Percentiles rank a stretch among this genome's conserved stretches.
These are phyloP conservation scores for Solanum lycopersicoides DNA, from an alignment of 257 asterid species.

Conservation along the genomic window DNA sequence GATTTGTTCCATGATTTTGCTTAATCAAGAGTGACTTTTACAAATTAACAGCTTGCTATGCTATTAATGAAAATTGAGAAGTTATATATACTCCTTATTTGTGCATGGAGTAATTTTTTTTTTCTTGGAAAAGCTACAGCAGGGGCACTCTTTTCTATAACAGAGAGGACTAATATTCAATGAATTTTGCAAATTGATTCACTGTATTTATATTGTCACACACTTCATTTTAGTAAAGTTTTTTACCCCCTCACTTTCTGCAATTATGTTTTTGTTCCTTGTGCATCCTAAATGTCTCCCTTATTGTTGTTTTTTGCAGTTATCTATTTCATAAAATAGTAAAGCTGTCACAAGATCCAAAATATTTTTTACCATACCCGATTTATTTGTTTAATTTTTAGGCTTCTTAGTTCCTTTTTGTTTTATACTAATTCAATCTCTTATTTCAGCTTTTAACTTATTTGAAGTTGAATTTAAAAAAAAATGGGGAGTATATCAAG, in stretches of 20 bases:
- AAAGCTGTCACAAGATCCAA: constrained; percentile 11
- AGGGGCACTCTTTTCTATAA: background rate
- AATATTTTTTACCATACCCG: background rate
- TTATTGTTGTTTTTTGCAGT: background rate
- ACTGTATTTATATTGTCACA: background rate
- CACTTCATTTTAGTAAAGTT: background rate
- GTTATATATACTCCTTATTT: background rate
- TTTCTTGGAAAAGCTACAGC: constrained; percentile 2
- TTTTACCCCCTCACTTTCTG: background rate
- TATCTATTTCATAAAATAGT: background rate
- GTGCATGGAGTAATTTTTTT: background rate
- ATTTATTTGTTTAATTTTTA: background rate
- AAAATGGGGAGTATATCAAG: background rate
- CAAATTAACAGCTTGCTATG: background rate
- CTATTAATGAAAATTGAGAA: background rate
- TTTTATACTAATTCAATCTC: background rate
- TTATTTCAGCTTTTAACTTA: background rate
- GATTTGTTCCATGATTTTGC: constrained; percentile 15
- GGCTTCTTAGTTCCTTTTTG: background rate
- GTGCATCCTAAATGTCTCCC: constrained; percentile 3
- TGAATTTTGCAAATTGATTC: constrained; percentile 1
- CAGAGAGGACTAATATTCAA: constrained; percentile 2
- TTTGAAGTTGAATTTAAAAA: background rate
- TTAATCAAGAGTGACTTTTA: background rate
- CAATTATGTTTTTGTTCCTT: background rate